Evolutionary conservation across 768 basidiomycete species (phyloP).

Genomic region (Gymnopilus junonius): DNA sequence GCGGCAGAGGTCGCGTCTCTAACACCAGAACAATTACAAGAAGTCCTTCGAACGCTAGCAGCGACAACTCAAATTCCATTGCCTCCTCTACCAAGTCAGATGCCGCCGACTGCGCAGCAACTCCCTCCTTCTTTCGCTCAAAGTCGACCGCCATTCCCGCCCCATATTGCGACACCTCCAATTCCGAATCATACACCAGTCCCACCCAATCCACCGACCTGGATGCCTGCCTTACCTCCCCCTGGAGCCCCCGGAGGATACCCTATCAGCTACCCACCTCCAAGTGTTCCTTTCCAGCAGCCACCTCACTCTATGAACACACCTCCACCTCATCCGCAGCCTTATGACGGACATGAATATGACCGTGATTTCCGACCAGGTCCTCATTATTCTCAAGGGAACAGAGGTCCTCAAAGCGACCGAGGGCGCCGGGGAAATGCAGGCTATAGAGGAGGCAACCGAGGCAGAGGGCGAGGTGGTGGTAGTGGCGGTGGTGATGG

Average conservation of each 20-base stretch:
- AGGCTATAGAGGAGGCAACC: slow-evolving; percentile 32
- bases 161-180: slow-evolving; percentile 30
- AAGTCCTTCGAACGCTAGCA: slow-evolving; percentile 64
- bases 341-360: slow-evolving; percentile 30
- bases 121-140: slow-evolving; percentile 20
- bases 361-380: slow-evolving; percentile 23
- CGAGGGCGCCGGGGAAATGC: slow-evolving; percentile 38
- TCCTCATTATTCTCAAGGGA: slow-evolving; percentile 25
- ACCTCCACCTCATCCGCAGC: slow-evolving; percentile 12
- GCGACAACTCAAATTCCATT: slow-evolving; percentile 32
- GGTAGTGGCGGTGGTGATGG: slow-evolving; percentile 34
- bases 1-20: slow-evolving; percentile 75
- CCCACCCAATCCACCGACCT: slow-evolving; percentile 17
- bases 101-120: slow-evolving; percentile 29
- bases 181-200: slow-evolving; percentile 9
- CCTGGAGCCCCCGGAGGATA: slow-evolving; percentile 17
- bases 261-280: slow-evolving; percentile 26
- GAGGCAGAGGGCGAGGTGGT: slow-evolving; percentile 36
- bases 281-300: slow-evolving; percentile 28
- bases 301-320: slow-evolving; percentile 16
- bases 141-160: slow-evolving; percentile 19
- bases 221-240: slow-evolving; percentile 20
- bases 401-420: slow-evolving; percentile 28
- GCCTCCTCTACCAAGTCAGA: slow-evolving; percentile 23
- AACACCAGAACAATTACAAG: slow-evolving; percentile 77